Evolutionary conservation across 352 stramenopile species (phyloP).

Genomic region (Globisporangium alternatum): DNA sequence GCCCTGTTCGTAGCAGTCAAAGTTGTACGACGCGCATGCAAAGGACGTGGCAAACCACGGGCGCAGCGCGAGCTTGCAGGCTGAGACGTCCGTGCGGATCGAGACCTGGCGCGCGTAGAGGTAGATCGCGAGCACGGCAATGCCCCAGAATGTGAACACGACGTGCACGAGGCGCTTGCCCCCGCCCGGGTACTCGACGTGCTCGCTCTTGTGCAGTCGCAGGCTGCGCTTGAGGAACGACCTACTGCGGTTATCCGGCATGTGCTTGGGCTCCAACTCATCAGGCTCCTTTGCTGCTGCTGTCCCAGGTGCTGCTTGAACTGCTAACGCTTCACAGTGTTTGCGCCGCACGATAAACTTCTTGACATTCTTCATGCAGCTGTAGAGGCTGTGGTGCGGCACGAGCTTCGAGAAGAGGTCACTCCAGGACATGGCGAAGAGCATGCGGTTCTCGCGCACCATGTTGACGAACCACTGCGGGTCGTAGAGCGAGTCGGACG

Average conservation of each 20-base stretch:
- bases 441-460: conserved; percentile 22
- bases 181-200: conserved; percentile 9
- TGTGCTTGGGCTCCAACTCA: neutral
- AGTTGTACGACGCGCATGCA: conserved; percentile 32
- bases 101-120: conserved; percentile 26
- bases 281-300: neutral
- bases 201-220: neutral
- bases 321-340: neutral
- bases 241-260: neutral
- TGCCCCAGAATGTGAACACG: conserved; percentile 33
- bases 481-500: conserved; percentile 19
- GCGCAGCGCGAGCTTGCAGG: conserved; percentile 29
- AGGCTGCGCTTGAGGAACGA: neutral
- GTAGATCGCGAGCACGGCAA: conserved; percentile 32
- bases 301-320: too few species aligned
- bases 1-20: conserved; percentile 29
- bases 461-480: conserved; percentile 24
- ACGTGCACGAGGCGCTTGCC: conserved; percentile 26
- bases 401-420: conserved; percentile 22
- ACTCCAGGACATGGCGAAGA: conserved; percentile 18
- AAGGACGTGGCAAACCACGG: conserved; percentile 32
- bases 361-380: conserved; percentile 22
- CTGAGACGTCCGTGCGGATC: conserved; percentile 16
- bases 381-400: conserved; percentile 21
- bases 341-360: conserved; percentile 18